Evolutionary conservation across 352 stramenopile genomes (phyloP).

Genomic region (Peronospora belbahrii): DNA sequence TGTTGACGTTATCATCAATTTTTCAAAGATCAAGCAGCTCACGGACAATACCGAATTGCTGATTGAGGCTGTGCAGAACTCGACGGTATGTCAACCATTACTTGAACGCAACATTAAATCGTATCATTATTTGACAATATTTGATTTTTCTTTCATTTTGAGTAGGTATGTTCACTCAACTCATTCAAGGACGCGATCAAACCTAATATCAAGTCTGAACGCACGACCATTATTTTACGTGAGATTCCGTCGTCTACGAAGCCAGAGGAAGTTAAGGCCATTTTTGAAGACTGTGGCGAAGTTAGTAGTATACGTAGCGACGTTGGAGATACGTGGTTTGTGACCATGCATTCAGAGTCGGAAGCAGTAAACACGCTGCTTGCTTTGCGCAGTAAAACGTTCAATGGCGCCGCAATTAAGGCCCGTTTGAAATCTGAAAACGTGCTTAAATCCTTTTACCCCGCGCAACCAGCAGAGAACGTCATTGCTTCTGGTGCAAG

Average conservation of each 20-base stretch:
- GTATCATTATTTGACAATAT: too few species aligned
- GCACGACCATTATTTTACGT: constrained; percentile 90
- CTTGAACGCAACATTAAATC: neutral
- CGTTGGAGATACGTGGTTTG: constrained; percentile 91
- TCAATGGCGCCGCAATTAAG: constrained; percentile 86
- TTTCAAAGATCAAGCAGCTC: constrained; percentile 83
- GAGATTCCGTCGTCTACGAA: constrained; percentile 86
- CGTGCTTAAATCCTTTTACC: constrained; percentile 88
- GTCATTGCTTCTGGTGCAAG: constrained; percentile 30
- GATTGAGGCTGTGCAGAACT: constrained; percentile 65
- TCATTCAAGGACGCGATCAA: constrained; percentile 84
- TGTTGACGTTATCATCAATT: constrained; percentile 72
- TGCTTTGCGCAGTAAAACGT: constrained; percentile 83
- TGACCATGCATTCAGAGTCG: constrained; percentile 85
- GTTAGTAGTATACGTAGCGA: constrained; percentile 85
- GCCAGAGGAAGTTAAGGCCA: constrained; percentile 78
- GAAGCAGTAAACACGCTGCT: constrained; percentile 83
- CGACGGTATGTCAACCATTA: constrained; percentile 31
- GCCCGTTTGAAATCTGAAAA: constrained; percentile 90
- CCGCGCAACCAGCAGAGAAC: constrained; percentile 55
- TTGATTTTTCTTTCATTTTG: constrained; percentile 4
- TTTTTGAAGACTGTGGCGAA: constrained; percentile 75
- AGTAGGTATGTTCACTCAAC: constrained; percentile 66
- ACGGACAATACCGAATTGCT: constrained; percentile 56
- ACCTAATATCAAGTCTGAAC: constrained; percentile 88